Conservation (phyloP, 2,329 filamentous ascomycete species). For the Akanthomyces muscarius region DNA sequence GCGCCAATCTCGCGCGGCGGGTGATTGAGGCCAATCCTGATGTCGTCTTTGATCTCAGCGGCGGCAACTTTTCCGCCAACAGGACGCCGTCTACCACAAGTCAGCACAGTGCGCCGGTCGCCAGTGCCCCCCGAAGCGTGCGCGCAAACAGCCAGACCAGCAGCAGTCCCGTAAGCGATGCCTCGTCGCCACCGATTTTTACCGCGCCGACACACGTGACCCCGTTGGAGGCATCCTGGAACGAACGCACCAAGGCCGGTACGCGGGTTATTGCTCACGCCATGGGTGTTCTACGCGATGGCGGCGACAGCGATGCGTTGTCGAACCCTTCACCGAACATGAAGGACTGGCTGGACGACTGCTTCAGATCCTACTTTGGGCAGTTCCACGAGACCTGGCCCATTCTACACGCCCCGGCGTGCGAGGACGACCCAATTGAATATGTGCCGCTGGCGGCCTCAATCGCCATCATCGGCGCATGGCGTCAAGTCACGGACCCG, state of each 20-base stretch:
- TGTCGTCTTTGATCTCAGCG: slow-evolving; percentile 11
- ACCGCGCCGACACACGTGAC: not conserved
- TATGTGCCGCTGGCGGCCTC: slow-evolving; percentile 27
- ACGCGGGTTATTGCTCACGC: slow-evolving; percentile 12
- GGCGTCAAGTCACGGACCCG: slow-evolving; percentile 29
- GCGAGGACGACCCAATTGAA: slow-evolving; percentile 28
- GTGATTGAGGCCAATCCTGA: slow-evolving; percentile 13
- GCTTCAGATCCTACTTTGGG: slow-evolving; percentile 33
- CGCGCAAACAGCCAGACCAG: not conserved
- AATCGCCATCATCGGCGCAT: slow-evolving; percentile 37
- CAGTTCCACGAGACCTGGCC: slow-evolving; percentile 40
- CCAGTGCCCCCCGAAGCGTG: not conserved
- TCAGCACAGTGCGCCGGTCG: not conserved
- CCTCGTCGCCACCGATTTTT: not conserved
- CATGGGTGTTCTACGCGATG: slow-evolving; percentile 5
- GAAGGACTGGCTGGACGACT: slow-evolving; percentile 23
- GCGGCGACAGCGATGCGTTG: slow-evolving; percentile 7
- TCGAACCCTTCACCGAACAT: slow-evolving; percentile 16
- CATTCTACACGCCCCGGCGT: slow-evolving; percentile 36
- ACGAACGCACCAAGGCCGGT: slow-evolving; percentile 9
- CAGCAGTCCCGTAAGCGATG: slow-evolving; percentile 1
- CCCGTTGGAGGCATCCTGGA: not conserved
- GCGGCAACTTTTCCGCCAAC: slow-evolving; percentile 12
- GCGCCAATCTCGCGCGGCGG: slow-evolving; percentile 17
- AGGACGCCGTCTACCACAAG: not conserved